These are phyloP conservation scores for Alternaria alternata DNA, from an alignment of 2,329 filamentous ascomycete genomes.

Conservation along the genomic window DNA sequence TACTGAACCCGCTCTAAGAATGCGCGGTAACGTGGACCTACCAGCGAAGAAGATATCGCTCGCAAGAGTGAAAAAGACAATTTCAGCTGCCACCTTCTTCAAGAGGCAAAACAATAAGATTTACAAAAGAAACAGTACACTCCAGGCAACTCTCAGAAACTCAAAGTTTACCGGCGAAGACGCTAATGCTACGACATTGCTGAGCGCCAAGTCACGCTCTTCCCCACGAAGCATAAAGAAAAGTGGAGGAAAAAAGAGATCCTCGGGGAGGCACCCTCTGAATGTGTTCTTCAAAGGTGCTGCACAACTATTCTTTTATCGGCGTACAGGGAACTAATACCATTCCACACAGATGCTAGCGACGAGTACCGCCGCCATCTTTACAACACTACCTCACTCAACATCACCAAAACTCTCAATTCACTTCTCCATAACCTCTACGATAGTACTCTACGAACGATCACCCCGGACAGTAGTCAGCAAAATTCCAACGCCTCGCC, in stretches of 20 bases:
- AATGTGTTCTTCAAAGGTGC: constrained; percentile 40
- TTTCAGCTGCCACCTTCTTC: constrained; percentile 40
- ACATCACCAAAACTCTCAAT: constrained; percentile 33
- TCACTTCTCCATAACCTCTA: constrained; percentile 19
- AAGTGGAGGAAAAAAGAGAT: constrained; percentile 9
- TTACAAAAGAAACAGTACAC: constrained; percentile 6
- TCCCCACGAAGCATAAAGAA: constrained; percentile 21
- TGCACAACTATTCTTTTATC: not conserved
- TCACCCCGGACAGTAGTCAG: constrained; percentile 11
- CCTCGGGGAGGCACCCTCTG: constrained; percentile 32
- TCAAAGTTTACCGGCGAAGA: not conserved
- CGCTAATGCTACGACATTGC: not conserved
- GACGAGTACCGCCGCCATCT: constrained; percentile 37
- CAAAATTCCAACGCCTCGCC: constrained; percentile 6
- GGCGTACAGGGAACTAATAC: constrained; percentile 13
- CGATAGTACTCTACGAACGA: constrained; percentile 23
- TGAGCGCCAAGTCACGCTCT: constrained; percentile 9
- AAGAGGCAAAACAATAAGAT: constrained; percentile 24
- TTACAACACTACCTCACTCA: constrained; percentile 23
- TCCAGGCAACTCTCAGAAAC: not conserved
- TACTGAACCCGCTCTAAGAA: not conserved
- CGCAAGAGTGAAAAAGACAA: constrained; percentile 13
- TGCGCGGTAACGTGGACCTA: not conserved
- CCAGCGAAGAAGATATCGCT: constrained; percentile 1
- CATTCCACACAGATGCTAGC: constrained; percentile 31